These are phyloP conservation scores for Usnea hakonensis DNA, from an alignment of 495 filamentous ascomycete species.

Conservation along the genomic window DNA sequence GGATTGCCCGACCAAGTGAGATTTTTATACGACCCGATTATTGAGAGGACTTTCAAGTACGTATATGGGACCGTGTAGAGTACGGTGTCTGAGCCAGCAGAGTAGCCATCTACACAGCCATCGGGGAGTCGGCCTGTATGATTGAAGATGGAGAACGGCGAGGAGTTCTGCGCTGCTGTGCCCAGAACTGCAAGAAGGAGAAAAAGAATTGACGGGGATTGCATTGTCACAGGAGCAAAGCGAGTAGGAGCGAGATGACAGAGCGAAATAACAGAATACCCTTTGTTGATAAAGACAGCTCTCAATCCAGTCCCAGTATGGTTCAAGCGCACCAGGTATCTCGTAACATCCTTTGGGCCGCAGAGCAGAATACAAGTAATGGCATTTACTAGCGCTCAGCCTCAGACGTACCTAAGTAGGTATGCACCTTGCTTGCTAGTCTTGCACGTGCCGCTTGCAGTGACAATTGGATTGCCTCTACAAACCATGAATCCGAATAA, in stretches of 20 bases:
- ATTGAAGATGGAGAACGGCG: constrained; percentile 7
- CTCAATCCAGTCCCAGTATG: too few relatives aligned
- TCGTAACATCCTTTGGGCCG: neutral
- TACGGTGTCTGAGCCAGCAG: constrained; percentile 20
- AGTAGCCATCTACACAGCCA: constrained; percentile 20
- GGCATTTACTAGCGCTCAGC: neutral
- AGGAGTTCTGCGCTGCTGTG: constrained; percentile 2
- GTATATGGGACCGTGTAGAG: constrained; percentile 27
- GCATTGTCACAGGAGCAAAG: neutral
- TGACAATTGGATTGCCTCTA: neutral
- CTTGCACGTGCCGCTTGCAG: neutral
- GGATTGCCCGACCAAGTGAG: constrained; percentile 26
- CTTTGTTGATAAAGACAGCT: neutral
- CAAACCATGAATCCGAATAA: neutral
- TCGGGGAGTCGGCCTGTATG: constrained; percentile 8
- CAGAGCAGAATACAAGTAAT: neutral
- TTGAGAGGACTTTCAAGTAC: constrained; percentile 23
- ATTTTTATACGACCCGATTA: constrained; percentile 28
- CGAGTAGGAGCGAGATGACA: neutral
- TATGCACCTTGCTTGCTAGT: neutral
- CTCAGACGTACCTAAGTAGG: neutral
- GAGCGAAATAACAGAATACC: neutral
- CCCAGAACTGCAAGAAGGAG: neutral
- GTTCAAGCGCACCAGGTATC: neutral
- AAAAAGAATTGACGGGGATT: neutral